phyloP scores from a whole-genome alignment of 257 asterid species.

The Paraleonurus japonicus region DNA sequence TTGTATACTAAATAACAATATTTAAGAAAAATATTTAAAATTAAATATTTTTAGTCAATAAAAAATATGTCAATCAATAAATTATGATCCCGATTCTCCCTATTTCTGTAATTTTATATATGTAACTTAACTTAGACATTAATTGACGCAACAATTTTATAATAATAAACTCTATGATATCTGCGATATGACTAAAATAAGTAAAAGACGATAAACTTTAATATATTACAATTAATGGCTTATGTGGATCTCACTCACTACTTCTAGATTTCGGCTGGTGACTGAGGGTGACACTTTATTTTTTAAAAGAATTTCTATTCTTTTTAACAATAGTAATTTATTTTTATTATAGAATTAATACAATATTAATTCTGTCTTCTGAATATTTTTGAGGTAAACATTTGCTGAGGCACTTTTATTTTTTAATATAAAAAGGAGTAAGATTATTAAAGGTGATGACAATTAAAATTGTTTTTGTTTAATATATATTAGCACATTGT shows the following conservation, averaged over 20 bases:
- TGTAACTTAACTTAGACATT: background rate
- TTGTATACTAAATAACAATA: too few relatives aligned
- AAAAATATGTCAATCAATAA: too few relatives aligned
- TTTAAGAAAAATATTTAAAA: too few relatives aligned
- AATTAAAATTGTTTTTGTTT: too few relatives aligned
- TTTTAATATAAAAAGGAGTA: too few relatives aligned
- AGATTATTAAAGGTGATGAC: too few relatives aligned
- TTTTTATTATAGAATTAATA: background rate
- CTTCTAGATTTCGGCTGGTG: constrained; percentile 28
- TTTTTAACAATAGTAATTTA: background rate
- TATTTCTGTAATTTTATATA: background rate
- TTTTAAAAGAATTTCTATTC: background rate
- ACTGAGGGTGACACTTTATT: background rate
- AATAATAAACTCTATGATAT: background rate
- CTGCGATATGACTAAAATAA: background rate
- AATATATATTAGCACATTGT: too few relatives aligned
- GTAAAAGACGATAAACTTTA: background rate
- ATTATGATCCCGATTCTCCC: background rate
- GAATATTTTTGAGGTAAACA: background rate
- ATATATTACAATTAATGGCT: constrained; percentile 11
- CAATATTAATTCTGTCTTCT: background rate
- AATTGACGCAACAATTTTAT: constrained; percentile 1
- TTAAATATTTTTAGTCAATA: too few relatives aligned
- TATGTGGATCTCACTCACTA: constrained; percentile 30
- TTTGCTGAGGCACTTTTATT: too few relatives aligned